Evolutionary conservation across 345 rosid genomes (phyloP).

Genomic region (Theobroma cacao): DNA sequence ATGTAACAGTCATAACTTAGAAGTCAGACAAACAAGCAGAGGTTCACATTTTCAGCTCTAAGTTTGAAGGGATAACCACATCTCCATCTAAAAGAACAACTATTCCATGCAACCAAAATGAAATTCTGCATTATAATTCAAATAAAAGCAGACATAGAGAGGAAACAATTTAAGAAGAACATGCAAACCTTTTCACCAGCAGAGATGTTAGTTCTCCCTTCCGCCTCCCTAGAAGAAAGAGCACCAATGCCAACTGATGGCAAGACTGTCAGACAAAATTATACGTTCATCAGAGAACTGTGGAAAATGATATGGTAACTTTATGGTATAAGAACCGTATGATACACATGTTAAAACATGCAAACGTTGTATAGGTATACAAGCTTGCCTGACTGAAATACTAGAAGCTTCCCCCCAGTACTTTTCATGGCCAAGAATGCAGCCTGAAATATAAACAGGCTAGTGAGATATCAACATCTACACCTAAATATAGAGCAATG

Average conservation of each 20-base stretch:
- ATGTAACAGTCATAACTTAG: background rate
- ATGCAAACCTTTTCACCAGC: slow-evolving; percentile 79
- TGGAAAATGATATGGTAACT: background rate
- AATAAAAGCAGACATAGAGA: background rate
- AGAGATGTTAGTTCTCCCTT: slow-evolving; percentile 85
- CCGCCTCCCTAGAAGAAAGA: slow-evolving; percentile 94
- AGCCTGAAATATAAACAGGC: slow-evolving; percentile 49
- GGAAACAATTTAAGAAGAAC: slow-evolving; percentile 3
- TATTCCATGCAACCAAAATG: background rate
- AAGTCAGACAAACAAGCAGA: background rate
- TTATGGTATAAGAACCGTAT: background rate
- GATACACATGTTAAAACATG: background rate
- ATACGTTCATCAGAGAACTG: background rate
- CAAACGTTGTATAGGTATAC: background rate
- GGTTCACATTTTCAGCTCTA: background rate
- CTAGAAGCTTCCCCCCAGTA: slow-evolving; percentile 92
- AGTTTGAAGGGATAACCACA: background rate
- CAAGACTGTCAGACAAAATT: slow-evolving; percentile 46
- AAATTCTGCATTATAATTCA: background rate
- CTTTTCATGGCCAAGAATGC: slow-evolving; percentile 93
- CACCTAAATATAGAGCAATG: background rate
- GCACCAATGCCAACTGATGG: slow-evolving; percentile 97
- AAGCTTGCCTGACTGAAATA: slow-evolving; percentile 89
- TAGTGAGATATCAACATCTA: background rate
- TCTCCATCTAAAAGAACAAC: slow-evolving; percentile 1